Base-by-base conservation (phyloP, 306 rosid species). In the Sicyos edulis region DNA sequence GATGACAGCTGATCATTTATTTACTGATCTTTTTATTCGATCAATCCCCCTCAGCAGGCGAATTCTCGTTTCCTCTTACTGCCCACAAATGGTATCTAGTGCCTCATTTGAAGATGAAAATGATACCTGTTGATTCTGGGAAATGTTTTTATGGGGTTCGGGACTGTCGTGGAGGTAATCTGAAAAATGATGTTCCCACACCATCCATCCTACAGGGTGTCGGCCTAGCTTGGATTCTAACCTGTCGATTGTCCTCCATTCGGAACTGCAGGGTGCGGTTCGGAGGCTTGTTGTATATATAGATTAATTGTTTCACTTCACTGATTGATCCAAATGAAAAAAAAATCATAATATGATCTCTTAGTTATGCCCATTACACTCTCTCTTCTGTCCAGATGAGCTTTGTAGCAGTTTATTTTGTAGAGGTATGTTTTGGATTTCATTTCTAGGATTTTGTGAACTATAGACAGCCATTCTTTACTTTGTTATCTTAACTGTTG, bases 1-100 rank as follows among this genome's bases (percentile, higher is more conserved):
- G 99, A 91, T 19, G 97, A 87, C 77, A 93, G 87, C 84, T 91
- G 88, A 93, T 80, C 65, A 71, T 64, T 26, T 64, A 72, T 62
- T 80, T 45, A 82, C 81, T 42, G 64, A 80, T 74, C 47, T 83
- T 58, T 75, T 85, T 72, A 71, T 63, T 82, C 77, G 71, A 80
- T 76, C 61, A 66, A 66, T 68, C 88, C 87, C 37, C 80, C 84
- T 62, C 82, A 40, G 77, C 85, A 67, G 86, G 87, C 78, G 78
- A 73, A 4, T 42, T 54, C 54, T 73, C 13, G 34, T 9, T 58
- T 15, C 24, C 22, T 44, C 12, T 47, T n/a, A 24, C 26, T 61
- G 50, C 17, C 71, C 13, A 24, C 32, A 13, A 63, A 52, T 64
- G 42, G 63, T 54, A 75, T 34, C 72, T 26, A 26, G 29, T 26